These are phyloP conservation scores for Abrus pulchellus DNA, from an alignment of 306 rosid species.

Conservation along the genomic window DNA sequence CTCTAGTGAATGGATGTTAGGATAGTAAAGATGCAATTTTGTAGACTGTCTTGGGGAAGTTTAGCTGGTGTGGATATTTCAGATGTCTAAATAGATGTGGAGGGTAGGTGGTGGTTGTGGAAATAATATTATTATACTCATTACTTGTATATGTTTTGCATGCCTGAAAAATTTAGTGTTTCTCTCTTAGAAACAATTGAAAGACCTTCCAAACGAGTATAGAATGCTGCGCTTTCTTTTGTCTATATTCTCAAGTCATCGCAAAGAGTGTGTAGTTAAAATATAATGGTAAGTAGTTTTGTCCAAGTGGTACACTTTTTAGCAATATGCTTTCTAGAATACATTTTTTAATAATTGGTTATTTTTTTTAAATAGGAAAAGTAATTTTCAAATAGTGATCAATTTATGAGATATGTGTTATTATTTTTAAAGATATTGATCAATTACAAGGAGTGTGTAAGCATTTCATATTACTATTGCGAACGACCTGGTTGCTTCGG, in stretches of 20 bases:
- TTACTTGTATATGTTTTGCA: conserved; percentile 64
- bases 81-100: conserved; percentile 52
- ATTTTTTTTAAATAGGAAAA: too few species aligned
- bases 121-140: conserved; percentile 54
- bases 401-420: too few species aligned
- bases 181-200: conserved; percentile 38
- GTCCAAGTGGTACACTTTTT: background rate
- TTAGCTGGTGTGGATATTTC: conserved; percentile 71
- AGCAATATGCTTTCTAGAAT: too few species aligned
- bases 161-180: conserved; percentile 39
- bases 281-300: background rate
- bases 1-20: conserved; percentile 53
- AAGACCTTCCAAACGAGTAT: conserved; percentile 25
- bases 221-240: conserved; percentile 9
- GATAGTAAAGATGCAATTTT: conserved; percentile 66
- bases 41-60: conserved; percentile 63
- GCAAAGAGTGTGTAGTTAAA: background rate
- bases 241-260: conserved; percentile 16
- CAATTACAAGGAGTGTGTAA: too few species aligned
- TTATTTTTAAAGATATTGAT: too few species aligned
- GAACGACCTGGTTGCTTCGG: background rate
- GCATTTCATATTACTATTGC: background rate
- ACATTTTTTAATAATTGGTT: too few species aligned
- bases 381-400: too few species aligned
- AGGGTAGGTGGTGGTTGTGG: conserved; percentile 51